Base-by-base conservation (phyloP, 73 alveolate genomes). In the Paramecium pentaurelia region DNA sequence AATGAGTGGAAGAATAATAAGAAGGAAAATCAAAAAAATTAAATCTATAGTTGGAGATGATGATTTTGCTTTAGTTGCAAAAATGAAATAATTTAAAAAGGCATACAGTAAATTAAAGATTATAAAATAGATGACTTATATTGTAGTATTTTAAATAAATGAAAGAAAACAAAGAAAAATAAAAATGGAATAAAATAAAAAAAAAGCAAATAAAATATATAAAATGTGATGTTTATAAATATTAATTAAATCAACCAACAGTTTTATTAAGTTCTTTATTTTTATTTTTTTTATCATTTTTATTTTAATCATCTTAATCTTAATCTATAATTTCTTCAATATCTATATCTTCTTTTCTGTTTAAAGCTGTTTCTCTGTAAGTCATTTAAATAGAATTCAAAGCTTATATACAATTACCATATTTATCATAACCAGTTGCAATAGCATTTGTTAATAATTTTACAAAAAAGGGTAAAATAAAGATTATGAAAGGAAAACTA, bases 401-500 rank as follows among this genome's bases (percentile, higher is more conserved):
- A 1, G 60, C 88, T 75, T 34, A 25, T 14, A 75, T 75, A 10
- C 88, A 75, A 75, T 75, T 75, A 1, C 88, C 88, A 42, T 36
- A 75, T 75, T 75, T 75, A 75, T 75, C 88, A 75, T 75, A 75
- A 0, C 88, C 88, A 30, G 88, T 30, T 14, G 88, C 59, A 9
- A 38, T 20, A 2, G 88, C 88, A 34, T 75, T 75, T 36, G 88
- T 75, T 38, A 75, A 37, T 14, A 75, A 30, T 75, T 42, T 75
- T 4, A 75, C 60, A 38, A 75, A 75, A 75, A 75, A 75, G 3
- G 88, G 88, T 3, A 42, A 38, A 0, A 38, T 14, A 42, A 75
- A 75, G 34, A 75, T 75, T 6, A 75, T 42, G 28, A 75, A 75
- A 36, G 88, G 88, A n/a, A 75, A 38, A 75, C 88, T 75, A 3